Percentiles rank a stretch among this genome's conserved stretches.
Conservation (phyloP, 495 filamentous ascomycete species). For the Neurospora tetrasperma region DNA sequence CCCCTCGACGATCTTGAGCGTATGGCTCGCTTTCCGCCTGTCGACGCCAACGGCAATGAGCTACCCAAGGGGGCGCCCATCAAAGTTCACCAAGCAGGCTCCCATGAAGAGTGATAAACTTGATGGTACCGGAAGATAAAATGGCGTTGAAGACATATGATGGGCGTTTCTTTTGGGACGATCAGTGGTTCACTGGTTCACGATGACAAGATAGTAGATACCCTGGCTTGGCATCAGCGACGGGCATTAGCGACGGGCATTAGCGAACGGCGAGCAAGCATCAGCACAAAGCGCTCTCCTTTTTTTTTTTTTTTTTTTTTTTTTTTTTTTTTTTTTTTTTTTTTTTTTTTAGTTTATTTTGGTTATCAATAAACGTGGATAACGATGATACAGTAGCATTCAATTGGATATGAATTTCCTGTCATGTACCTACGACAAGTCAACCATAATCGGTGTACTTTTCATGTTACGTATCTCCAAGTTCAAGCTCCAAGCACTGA, state of each 20-base stretch:
- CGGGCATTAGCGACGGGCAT: background rate
- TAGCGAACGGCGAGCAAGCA: background rate
- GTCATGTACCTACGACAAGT: background rate
- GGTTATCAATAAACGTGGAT: background rate
- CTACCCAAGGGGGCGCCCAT: conserved; percentile 20
- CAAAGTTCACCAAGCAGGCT: conserved; percentile 34
- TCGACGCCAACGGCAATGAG: conserved; percentile 48
- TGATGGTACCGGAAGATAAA: background rate
- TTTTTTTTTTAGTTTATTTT: background rate
- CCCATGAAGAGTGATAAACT: conserved; percentile 34
- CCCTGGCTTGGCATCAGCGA: background rate
- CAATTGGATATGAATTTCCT: background rate
- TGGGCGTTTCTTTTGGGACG: background rate
- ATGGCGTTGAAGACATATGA: background rate
- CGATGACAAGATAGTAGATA: background rate
- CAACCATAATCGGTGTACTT: background rate
- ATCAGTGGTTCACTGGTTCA: background rate
- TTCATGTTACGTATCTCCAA: background rate
- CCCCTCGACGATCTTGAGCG: conserved; percentile 61
- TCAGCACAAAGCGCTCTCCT: background rate
- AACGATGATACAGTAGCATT: background rate
- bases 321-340: background rate
- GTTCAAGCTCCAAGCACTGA: background rate
- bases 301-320: background rate
- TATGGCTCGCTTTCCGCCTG: conserved; percentile 51